phyloP scores from a whole-genome alignment of 306 rosid genomes.

The Quillaja saponaria region DNA sequence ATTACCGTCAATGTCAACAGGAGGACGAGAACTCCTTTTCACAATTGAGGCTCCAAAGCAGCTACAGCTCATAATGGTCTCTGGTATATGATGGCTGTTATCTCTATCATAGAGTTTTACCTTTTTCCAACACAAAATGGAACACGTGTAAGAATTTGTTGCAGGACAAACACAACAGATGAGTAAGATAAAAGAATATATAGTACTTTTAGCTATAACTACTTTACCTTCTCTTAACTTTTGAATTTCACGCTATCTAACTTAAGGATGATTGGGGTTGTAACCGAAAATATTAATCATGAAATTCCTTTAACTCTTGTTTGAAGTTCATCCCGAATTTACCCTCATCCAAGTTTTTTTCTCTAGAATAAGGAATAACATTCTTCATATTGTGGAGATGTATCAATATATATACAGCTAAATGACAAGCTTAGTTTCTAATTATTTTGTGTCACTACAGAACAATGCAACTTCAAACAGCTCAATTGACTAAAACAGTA shows the following conservation, averaged over 20 bases:
- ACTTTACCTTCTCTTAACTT: constrained; percentile 16
- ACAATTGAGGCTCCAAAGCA: constrained; percentile 71
- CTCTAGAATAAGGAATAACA: no score
- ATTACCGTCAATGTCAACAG: constrained; percentile 53
- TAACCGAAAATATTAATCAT: not conserved
- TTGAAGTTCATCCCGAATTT: no score
- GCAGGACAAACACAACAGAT: constrained; percentile 8
- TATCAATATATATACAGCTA: no score
- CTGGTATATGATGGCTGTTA: constrained; percentile 18
- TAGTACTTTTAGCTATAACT: constrained; percentile 13
- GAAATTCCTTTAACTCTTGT: no score
- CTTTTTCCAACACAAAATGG: constrained; percentile 23
- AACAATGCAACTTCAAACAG: no score
- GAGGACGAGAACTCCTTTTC: constrained; percentile 36
- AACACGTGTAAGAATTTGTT: constrained; percentile 9
- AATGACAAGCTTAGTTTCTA: no score
- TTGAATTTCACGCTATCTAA: not conserved
- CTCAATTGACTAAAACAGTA: no score
- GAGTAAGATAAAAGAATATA: constrained; percentile 5
- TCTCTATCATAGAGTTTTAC: constrained; percentile 25
- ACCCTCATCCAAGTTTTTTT: no score
- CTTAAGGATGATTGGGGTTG: not conserved
- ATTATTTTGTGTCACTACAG: no score
- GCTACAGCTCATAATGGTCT: constrained; percentile 67
- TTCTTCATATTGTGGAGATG: no score